Percentiles rank a stretch among this genome's conserved stretches.
phyloP scores from a whole-genome alignment of 495 filamentous ascomycete species.

The Hypoxylon lienhwacheense region DNA sequence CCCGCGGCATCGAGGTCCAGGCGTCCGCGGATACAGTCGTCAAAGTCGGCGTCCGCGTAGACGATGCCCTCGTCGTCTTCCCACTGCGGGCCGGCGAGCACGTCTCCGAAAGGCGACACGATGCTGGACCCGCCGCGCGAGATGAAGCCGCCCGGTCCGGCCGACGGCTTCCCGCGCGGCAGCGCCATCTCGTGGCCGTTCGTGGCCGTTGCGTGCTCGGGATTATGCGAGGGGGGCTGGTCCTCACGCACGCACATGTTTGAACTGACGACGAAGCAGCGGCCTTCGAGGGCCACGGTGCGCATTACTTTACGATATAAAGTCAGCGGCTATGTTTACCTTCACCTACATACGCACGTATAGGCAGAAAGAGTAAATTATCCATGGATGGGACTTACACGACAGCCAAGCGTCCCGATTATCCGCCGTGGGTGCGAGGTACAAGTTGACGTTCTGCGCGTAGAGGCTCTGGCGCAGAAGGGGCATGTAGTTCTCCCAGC shows the following conservation, averaged over 20 bases:
- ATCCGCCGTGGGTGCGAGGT: conserved; percentile 91
- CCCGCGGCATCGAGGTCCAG: conserved; percentile 73
- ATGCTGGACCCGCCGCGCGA: conserved; percentile 82
- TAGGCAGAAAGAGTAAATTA: not conserved
- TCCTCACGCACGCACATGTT: conserved; percentile 72
- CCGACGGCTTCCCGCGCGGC: not conserved
- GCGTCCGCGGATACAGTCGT: conserved; percentile 56
- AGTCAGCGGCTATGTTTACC: not conserved
- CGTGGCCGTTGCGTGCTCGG: conserved; percentile 47
- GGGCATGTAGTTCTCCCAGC: conserved; percentile 99
- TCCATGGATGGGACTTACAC: conserved; percentile 39
- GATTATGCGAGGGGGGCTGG: not conserved
- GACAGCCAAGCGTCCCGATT: conserved; percentile 79
- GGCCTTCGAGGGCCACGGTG: conserved; percentile 77
- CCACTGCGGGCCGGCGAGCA: conserved; percentile 81
- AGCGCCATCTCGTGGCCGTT: conserved; percentile 44
- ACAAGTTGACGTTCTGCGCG: conserved; percentile 88
- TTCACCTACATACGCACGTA: not conserved
- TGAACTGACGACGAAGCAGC: conserved; percentile 82
- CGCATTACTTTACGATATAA: conserved; percentile 54
- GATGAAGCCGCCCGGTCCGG: conserved; percentile 47
- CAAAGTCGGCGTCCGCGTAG: conserved; percentile 52
- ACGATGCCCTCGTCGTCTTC: conserved; percentile 63
- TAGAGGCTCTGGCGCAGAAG: conserved; percentile 74
- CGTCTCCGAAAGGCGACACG: conserved; percentile 73